Conservation (phyloP, 2,329 filamentous ascomycete species). For the Neocucurbitaria cava region DNA sequence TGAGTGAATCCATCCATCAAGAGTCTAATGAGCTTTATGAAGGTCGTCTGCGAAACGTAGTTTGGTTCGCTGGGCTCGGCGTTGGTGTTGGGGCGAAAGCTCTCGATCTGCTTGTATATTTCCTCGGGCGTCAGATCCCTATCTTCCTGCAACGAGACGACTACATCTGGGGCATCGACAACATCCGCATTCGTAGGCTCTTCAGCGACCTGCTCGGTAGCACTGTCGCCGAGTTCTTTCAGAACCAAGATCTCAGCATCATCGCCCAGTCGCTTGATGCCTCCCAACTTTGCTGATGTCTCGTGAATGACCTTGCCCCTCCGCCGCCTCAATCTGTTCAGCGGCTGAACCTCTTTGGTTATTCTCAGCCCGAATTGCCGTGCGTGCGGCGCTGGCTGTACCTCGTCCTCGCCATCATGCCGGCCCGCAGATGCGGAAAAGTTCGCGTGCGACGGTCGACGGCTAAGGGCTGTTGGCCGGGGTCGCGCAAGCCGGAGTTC, state of each 20-base stretch:
- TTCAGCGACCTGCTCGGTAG: background rate
- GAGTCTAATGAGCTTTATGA: constrained; percentile 30
- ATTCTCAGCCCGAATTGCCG: constrained; percentile 7
- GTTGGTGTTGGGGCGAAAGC: constrained; percentile 33
- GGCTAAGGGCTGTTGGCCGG: constrained; percentile 19
- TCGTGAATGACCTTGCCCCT: constrained; percentile 37
- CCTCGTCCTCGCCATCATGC: constrained; percentile 28
- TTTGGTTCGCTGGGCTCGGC: constrained; percentile 29
- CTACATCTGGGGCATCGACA: constrained; percentile 30
- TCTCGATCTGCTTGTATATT: constrained; percentile 39
- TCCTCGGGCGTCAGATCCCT: constrained; percentile 34
- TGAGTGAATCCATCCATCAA: constrained; percentile 38
- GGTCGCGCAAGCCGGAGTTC: constrained; percentile 40
- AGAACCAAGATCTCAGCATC: constrained; percentile 47
- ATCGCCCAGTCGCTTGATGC: constrained; percentile 41
- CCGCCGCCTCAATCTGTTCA: constrained; percentile 28
- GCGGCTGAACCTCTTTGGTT: constrained; percentile 16
- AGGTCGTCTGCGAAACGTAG: constrained; percentile 36
- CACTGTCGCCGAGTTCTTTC: constrained; percentile 28
- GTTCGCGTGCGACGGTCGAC: constrained; percentile 22
- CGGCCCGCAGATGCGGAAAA: constrained; percentile 40
- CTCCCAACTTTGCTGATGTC: constrained; percentile 35
- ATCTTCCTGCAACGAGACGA: constrained; percentile 36
- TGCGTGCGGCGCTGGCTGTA: constrained; percentile 3
- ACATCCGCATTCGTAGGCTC: constrained; percentile 9